Evolutionary conservation across 1,139 yeast genomes (phyloP), one percentile per base, ranked within the genome.

Genomic region (Pichia sp.): DNA sequence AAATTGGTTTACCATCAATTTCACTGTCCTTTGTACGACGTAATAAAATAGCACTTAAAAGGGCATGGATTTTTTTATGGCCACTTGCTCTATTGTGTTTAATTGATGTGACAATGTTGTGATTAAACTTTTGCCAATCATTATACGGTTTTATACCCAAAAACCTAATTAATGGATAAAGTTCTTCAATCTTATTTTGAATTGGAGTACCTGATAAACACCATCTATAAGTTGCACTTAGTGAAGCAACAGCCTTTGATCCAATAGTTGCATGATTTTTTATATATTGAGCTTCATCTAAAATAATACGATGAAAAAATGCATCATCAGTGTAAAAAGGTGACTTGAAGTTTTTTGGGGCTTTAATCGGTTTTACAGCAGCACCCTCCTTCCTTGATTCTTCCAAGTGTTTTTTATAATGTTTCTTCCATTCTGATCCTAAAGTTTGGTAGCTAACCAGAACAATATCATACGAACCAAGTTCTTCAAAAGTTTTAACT

Each of bases 181-280:
- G 68, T 59, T 92, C 99, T 40, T 79, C 85, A 50, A 90, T 76
- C 46, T 72, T 77, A 59, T 92, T 92, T 66, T 94, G 97, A 71
- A 94, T 83, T 0, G 98, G 98, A 0, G 99, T 92, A 57, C 98
- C 99, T 6, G 95, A 81, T 40, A 92, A 69, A 59, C 96, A 85
- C 80, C 95, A 82, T 49, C 92, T 71, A 57, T 77, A 80, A 1
- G 62, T 65, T 0, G 81, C 69, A 30, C 72, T 66, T 18, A 90
- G 55, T 15, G 75, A 70, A 7, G 82, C 74, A 46, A 84, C 82
- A 0, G 96, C 82, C 51, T 74, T 77, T 1, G 96, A 80, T 3
- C 83, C 73, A 56, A 78, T 72, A 0, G 97, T 77, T 5, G 66
- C 57, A 55, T 80, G 82, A 61, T 89, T 90, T 59, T 92, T 89